Evolutionary conservation across 306 rosid genomes (phyloP).

Genomic region (Corylus heterophylla): DNA sequence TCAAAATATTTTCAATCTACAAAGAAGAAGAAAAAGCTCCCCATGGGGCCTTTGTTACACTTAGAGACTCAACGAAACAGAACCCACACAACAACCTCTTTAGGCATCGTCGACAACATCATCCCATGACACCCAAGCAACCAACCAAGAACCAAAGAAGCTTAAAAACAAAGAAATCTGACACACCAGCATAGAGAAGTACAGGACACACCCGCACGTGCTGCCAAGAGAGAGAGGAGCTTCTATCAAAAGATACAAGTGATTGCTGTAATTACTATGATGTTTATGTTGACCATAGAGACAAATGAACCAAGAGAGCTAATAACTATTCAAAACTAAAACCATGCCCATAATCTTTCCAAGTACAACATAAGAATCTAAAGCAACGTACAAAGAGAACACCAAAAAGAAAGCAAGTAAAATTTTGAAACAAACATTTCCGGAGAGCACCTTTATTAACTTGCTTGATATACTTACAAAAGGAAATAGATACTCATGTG

Average conservation of each 20-base stretch:
- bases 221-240: too few species aligned
- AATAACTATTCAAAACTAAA: neutral
- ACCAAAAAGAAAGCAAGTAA: slow-evolving; percentile 1
- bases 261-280: neutral
- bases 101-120: too few species aligned
- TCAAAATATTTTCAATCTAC: too few species aligned
- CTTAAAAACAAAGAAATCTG: too few species aligned
- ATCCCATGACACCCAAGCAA: too few species aligned
- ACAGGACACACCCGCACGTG: too few species aligned
- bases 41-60: too few species aligned
- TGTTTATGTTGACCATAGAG: neutral
- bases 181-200: too few species aligned
- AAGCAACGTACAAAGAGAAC: neutral
- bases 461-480: slow-evolving; percentile 59
- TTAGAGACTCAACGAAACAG: too few species aligned
- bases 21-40: too few species aligned
- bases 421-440: neutral
- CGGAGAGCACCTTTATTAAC: neutral
- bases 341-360: neutral
- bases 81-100: too few species aligned
- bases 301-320: neutral
- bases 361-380: neutral
- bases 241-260: neutral
- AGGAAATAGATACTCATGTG: slow-evolving; percentile 82
- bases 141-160: too few species aligned